Conservation (phyloP, 345 rosid genomes). For the Brassica carinata region DNA sequence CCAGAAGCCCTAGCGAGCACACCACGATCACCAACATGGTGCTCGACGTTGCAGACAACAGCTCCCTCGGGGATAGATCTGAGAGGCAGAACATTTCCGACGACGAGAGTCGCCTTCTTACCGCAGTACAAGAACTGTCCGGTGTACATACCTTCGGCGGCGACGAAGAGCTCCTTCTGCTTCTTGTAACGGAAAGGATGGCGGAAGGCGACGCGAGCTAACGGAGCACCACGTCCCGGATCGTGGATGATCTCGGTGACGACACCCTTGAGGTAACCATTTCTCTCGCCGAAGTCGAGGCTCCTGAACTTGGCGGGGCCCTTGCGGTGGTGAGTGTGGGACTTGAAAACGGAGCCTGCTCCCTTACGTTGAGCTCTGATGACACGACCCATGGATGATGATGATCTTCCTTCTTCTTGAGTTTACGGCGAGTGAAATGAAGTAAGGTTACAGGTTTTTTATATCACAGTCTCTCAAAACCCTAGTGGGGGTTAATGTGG, state of each 20-base stretch:
- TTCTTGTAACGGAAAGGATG: constrained; percentile 70
- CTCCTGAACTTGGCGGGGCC: constrained; percentile 72
- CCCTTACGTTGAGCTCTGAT: constrained; percentile 80
- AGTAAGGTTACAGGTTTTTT: neutral
- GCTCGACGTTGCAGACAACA: constrained; percentile 73
- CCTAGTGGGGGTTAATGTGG: constrained; percentile 15
- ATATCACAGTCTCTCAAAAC: constrained; percentile 22
- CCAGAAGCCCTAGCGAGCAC: constrained; percentile 60
- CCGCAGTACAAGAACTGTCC: constrained; percentile 66
- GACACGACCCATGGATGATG: constrained; percentile 58
- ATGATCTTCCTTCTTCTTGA: neutral
- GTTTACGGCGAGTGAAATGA: constrained; percentile 27
- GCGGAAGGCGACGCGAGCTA: constrained; percentile 65
- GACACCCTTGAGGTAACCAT: constrained; percentile 67
- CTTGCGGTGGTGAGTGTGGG: constrained; percentile 80
- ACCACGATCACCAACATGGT: constrained; percentile 75
- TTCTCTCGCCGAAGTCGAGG: constrained; percentile 74
- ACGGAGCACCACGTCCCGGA: constrained; percentile 74
- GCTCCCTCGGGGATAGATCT: constrained; percentile 75
- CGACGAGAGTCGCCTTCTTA: constrained; percentile 54
- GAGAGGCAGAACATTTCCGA: constrained; percentile 59
- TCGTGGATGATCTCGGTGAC: constrained; percentile 71
- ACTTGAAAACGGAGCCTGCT: constrained; percentile 73
- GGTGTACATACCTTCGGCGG: constrained; percentile 63
- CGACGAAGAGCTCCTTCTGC: constrained; percentile 77